Percentiles rank a stretch among this genome's conserved stretches.
Conservation (phyloP, 306 rosid genomes). For the Hippophae rhamnoides region DNA sequence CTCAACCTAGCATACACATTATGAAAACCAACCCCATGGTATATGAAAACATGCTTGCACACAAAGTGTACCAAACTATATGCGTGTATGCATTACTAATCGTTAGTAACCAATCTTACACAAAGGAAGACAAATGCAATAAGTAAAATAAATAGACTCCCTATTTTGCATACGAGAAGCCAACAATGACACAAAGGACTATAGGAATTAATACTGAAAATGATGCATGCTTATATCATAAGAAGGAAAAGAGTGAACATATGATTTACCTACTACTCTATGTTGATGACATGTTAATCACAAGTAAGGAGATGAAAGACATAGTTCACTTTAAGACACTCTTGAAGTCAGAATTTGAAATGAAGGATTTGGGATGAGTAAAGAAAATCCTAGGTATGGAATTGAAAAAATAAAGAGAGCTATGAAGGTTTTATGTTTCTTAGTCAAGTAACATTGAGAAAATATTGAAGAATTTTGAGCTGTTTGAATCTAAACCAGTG, state of each 20-base stretch:
- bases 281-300: background rate
- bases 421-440: background rate
- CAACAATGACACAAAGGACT: no score
- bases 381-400: background rate
- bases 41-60: no score
- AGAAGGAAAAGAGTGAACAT: background rate
- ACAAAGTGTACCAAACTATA: no score
- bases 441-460: background rate
- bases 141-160: no score
- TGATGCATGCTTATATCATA: background rate
- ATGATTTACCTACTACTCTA: background rate
- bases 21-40: no score
- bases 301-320: background rate
- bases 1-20: no score
- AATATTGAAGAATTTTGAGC: background rate
- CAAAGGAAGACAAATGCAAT: no score
- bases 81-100: no score
- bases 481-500: background rate
- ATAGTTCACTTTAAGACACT: background rate
- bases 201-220: no score
- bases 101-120: no score
- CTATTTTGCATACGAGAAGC: no score
- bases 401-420: background rate
- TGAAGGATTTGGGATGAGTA: background rate
- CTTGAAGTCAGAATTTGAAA: background rate